Percentiles rank a stretch among this genome's conserved stretches.
Evolutionary conservation across 768 basidiomycete genomes (phyloP).

Genomic region (Calocera cornea): DNA sequence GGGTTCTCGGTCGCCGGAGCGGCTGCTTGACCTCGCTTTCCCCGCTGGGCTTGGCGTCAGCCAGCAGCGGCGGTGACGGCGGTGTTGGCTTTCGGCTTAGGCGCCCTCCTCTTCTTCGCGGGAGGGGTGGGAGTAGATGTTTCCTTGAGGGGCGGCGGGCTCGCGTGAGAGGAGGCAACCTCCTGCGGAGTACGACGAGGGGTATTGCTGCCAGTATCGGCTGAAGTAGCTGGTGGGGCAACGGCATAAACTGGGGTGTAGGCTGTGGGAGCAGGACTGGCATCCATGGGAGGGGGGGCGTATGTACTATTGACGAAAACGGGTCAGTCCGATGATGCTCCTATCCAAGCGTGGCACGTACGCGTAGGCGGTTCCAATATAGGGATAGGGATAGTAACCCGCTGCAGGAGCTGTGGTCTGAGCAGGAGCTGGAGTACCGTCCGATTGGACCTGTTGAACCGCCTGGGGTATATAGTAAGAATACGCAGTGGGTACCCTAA

Average conservation of each 20-base stretch:
- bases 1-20: not conserved
- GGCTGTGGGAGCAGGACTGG: too few species aligned
- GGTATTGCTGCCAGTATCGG: not conserved
- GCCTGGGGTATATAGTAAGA: slow-evolving; percentile 2
- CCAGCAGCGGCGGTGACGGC: not conserved
- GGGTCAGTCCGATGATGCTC: not conserved
- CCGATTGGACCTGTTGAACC: not conserved
- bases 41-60: not conserved
- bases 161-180: not conserved
- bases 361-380: not conserved
- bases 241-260: not conserved
- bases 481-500: not conserved
- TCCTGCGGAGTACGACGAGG: not conserved
- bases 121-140: not conserved
- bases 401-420: not conserved
- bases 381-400: not conserved
- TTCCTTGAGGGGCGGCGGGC: not conserved
- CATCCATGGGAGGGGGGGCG: not conserved
- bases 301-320: not conserved
- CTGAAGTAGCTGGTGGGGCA: not conserved
- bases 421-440: not conserved
- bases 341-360: not conserved
- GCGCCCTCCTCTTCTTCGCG: not conserved
- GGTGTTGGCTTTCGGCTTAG: not conserved
- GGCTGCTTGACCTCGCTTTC: not conserved